Evolutionary conservation across 1,284 basidiomycete species (phyloP), one percentile per base, ranked within the genome.

Genomic region (Stereum hirsutum): DNA sequence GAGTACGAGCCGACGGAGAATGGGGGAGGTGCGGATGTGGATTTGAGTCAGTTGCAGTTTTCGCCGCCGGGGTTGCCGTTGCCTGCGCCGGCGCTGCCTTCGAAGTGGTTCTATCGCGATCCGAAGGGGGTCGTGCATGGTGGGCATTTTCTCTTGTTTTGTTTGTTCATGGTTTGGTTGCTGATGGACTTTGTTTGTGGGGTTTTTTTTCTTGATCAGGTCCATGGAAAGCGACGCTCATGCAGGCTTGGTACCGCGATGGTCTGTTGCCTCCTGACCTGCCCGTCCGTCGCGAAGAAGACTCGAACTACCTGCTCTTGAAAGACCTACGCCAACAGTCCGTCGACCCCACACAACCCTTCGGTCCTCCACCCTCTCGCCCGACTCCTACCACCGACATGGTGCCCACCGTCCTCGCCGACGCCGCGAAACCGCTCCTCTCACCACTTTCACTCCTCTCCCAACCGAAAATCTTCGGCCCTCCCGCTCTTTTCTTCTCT

Each of bases 221-320:
- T 37, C 87, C 87, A 17, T 89, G 87, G 87, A 86, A 85, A 56
- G 70, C 82, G 17, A 74, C 76, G n/a, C 66, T 88, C 30, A 89
- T 89, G 86, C 85, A 89, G 56, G 74, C 78, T 5, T 89, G 86
- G 86, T 87, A 84, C 55, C 82, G 81, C 53, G 86, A 89, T 48
- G 84, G 82, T 8, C 59, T 88, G 12, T 66, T 89, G 27, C 86
- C 86, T 4, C 80, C 79, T 1, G 84, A 88, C 57, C 72, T 89
- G 8, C 86, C 86, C 2, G 78, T 89, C 15, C 70, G 83, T 44
- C 71, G 78, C 33, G 87, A 88, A 57, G 80, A 82, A 53, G 85
- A 88, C 32, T 54, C 63, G 0, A 75, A 76, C 2, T 89, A 78
- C 54, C 70, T 71, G 32, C 63, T 82, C 6, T 67, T 89, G 47